Evolutionary conservation across 2,329 filamentous ascomycete species (phyloP), one percentile per base, ranked within the genome.

Genomic region (Apiospora arundinis): DNA sequence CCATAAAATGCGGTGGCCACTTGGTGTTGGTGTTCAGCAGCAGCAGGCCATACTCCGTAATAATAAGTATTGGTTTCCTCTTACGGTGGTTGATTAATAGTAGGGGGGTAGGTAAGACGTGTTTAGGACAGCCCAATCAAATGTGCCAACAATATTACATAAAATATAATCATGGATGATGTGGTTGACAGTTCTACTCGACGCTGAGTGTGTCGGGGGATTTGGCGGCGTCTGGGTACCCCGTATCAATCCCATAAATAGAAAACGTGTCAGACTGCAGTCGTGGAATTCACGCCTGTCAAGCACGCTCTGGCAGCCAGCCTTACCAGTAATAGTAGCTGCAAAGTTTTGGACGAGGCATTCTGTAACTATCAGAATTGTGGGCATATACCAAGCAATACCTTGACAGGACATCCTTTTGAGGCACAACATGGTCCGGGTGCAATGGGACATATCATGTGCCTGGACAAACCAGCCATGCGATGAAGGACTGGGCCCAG

Each of bases 241-340:
- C n/a, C n/a, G n/a, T n/a, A 32, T 60, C 52, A 37, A n/a, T 63
- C 2, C 56, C 56, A 63, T 63, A 63, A 63, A 63, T 63, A 63
- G 56, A 63, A 21, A n/a, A 40, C 56, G 56, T 40, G 37, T 32
- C 56, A 28, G 49, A 23, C 25, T 12, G 23, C n/a, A 7, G 25
- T 28, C 32, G 32, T 32, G 32, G 32, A 32, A 32, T 6, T 32
- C 4, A 28, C 49, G 23, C 28, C 2, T 52, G 23, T 52, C 23
- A 56, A 14, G 49, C 49, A 56, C 14, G 49, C 49, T 23, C 49
- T n/a, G 45, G 18, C 42, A 16, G n/a, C n/a, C 49, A 63, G 56
- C 32, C 56, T 40, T 40, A 14, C 32, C 56, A 40, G 32, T n/a
- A n/a, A 40, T 40, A n/a, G 40, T 23, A n/a, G 18, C 56, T 21